These are phyloP conservation scores for Phytophthora gonapodyides DNA, from an alignment of 352 stramenopile genomes.

Conservation along the genomic window DNA sequence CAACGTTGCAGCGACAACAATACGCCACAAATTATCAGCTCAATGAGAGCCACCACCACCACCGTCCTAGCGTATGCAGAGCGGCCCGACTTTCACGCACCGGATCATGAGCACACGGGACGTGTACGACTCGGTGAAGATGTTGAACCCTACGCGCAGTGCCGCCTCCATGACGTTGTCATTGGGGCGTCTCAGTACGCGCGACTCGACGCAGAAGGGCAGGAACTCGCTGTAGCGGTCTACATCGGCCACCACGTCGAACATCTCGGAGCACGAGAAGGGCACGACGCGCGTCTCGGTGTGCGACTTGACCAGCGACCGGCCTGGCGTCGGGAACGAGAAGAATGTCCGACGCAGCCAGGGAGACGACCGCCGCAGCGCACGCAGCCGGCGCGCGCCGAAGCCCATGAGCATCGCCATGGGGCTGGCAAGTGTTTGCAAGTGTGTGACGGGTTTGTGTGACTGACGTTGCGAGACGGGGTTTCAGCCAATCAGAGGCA, in stretches of 20 bases:
- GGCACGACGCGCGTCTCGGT: conserved; percentile 74
- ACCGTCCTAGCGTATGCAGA: too few relatives aligned
- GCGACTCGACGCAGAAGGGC: conserved; percentile 82
- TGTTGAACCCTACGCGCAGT: conserved; percentile 74
- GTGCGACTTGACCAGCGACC: conserved; percentile 71
- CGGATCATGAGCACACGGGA: conserved; percentile 82
- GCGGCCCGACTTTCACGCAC: conserved; percentile 22
- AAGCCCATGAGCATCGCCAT: conserved; percentile 35
- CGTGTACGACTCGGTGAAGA: conserved; percentile 87
- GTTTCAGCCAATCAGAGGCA: conserved; percentile 24
- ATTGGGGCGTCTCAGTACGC: conserved; percentile 67
- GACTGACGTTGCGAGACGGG: not conserved
- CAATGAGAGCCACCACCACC: not conserved
- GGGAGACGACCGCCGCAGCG: conserved; percentile 56
- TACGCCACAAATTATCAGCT: conserved; percentile 5
- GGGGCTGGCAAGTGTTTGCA: conserved; percentile 14
- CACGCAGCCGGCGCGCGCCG: conserved; percentile 15
- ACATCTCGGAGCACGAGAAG: conserved; percentile 80
- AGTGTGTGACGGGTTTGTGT: conserved; percentile 12
- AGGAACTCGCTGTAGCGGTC: conserved; percentile 75
- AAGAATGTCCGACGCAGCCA: conserved; percentile 64
- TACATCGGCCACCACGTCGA: conserved; percentile 79
- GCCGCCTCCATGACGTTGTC: conserved; percentile 83
- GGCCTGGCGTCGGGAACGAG: conserved; percentile 56
- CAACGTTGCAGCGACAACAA: not conserved